phyloP scores from a whole-genome alignment of 768 basidiomycete genomes.

The Lentinus tigrinus region DNA sequence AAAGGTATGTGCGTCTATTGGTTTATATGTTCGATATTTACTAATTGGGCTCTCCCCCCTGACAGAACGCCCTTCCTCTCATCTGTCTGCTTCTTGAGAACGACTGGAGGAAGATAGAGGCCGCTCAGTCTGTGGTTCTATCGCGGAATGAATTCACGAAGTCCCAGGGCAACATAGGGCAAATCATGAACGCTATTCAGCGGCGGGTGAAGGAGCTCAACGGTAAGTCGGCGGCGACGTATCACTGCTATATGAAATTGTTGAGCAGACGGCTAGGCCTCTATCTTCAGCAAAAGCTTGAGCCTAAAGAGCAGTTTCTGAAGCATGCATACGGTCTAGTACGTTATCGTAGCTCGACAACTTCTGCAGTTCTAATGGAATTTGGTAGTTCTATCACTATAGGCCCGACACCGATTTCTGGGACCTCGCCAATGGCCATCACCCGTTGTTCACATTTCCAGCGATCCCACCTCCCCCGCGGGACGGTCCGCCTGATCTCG shows the following conservation, averaged over 20 bases:
- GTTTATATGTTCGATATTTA: background rate
- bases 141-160: background rate
- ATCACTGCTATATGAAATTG: background rate
- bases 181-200: background rate
- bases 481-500: background rate
- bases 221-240: background rate
- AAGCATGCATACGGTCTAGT: background rate
- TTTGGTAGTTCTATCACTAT: background rate
- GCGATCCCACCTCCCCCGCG: background rate
- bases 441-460: background rate
- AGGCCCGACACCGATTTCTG: background rate
- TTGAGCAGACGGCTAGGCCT: background rate
- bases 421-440: background rate
- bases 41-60: background rate
- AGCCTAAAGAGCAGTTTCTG: background rate
- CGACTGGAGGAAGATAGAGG: background rate
- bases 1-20: slow-evolving; percentile 19
- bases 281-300: background rate
- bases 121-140: background rate
- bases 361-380: too few relatives aligned
- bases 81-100: slow-evolving; percentile 1
- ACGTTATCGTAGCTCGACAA: too few relatives aligned
- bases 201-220: background rate
- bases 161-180: background rate
- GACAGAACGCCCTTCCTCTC: background rate